Evolutionary conservation across 257 asterid genomes (phyloP).

Genomic region (Penstemon newberryi): DNA sequence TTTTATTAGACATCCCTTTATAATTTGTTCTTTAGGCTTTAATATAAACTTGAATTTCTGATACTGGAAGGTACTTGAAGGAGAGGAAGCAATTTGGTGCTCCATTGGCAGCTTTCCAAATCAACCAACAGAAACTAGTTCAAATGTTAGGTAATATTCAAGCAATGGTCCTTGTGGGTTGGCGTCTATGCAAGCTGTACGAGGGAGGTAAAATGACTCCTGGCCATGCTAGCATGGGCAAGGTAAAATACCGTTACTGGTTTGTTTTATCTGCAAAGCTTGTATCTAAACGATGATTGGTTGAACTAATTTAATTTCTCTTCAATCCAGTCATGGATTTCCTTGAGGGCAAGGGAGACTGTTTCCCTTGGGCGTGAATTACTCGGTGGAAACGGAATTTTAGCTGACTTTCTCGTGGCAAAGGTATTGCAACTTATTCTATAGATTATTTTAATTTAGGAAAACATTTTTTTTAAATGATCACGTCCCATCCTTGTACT

Average conservation of each 20-base stretch:
- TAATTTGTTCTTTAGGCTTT: neutral
- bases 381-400: slow-evolving; percentile 89
- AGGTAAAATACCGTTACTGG: slow-evolving; percentile 43
- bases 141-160: slow-evolving; percentile 85
- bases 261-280: slow-evolving; percentile 11
- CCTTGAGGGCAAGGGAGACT: slow-evolving; percentile 77
- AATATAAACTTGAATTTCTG: slow-evolving; percentile 17
- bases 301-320: slow-evolving; percentile 20
- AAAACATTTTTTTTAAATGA: neutral
- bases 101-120: slow-evolving; percentile 92
- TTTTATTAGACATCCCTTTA: neutral
- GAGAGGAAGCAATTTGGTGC: slow-evolving; percentile 99
- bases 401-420: slow-evolving; percentile 79
- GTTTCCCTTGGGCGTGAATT: slow-evolving; percentile 86
- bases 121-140: slow-evolving; percentile 89
- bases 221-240: slow-evolving; percentile 96
- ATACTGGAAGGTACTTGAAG: slow-evolving; percentile 66
- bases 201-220: slow-evolving; percentile 94
- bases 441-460: neutral
- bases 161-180: slow-evolving; percentile 85
- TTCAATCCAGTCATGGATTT: slow-evolving; percentile 76
- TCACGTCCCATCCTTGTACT: neutral
- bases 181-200: slow-evolving; percentile 94
- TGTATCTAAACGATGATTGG: neutral
- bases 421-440: slow-evolving; percentile 47